Evolutionary conservation across 805 yeast species (phyloP).

Genomic region (Cyberlindnera euphorbiae): DNA sequence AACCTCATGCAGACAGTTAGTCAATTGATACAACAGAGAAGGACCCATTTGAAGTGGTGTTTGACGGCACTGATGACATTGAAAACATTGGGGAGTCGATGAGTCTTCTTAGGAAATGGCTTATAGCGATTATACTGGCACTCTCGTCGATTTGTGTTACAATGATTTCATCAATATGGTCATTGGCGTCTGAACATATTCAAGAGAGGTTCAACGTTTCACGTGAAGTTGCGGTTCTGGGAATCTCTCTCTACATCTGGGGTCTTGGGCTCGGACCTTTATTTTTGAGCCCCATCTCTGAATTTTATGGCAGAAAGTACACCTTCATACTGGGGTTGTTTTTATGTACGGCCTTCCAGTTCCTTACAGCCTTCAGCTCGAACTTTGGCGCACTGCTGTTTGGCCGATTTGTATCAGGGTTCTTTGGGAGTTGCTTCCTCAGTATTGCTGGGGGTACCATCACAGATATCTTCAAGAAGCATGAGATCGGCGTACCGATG

Average conservation of each 20-base stretch:
- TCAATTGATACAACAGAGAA: too few relatives aligned
- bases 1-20: too few relatives aligned
- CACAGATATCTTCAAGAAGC: constrained; percentile 61
- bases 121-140: constrained; percentile 49
- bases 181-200: constrained; percentile 53
- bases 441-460: constrained; percentile 76
- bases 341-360: constrained; percentile 55
- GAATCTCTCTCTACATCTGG: constrained; percentile 60
- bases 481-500: constrained; percentile 64
- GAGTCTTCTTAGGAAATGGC: constrained; percentile 51
- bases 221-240: constrained; percentile 49
- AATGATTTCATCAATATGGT: constrained; percentile 64
- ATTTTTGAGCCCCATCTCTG: constrained; percentile 63
- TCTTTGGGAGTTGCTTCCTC: constrained; percentile 70
- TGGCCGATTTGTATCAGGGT: constrained; percentile 63
- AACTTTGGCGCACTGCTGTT: constrained; percentile 61
- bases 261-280: constrained; percentile 70
- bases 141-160: constrained; percentile 56
- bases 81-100: constrained; percentile 31
- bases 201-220: constrained; percentile 44
- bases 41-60: constrained; percentile 27
- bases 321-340: constrained; percentile 58
- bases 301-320: constrained; percentile 55
- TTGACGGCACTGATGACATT: constrained; percentile 23
- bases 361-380: constrained; percentile 49